Percentiles rank a stretch among this genome's conserved stretches.
Conservation (phyloP, 805 yeast species). For the Yarrowia sp. region DNA sequence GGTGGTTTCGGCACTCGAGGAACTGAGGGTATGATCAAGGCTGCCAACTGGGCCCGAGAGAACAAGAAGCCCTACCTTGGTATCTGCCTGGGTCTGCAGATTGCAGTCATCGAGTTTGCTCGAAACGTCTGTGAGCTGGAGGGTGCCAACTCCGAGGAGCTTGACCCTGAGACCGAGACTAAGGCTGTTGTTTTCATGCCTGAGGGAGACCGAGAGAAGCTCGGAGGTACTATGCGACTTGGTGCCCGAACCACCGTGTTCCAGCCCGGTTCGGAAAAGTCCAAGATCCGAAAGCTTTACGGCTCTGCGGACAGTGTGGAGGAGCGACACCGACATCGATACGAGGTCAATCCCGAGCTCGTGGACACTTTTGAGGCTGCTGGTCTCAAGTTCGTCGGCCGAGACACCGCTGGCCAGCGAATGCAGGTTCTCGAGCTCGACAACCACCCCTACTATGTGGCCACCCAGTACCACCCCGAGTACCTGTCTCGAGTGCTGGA, state of each 20-base stretch:
- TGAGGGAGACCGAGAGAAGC: conserved; percentile 88
- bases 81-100: conserved; percentile 94
- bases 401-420: conserved; percentile 84
- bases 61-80: conserved; percentile 92
- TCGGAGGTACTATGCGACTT: conserved; percentile 99
- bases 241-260: conserved; percentile 91
- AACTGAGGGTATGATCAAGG: conserved; percentile 96
- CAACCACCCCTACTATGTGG: conserved; percentile 87
- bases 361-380: conserved; percentile 66
- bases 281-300: conserved; percentile 72
- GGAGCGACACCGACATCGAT: conserved; percentile 98
- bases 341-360: conserved; percentile 89
- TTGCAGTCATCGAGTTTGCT: conserved; percentile 91
- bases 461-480: conserved; percentile 98
- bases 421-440: conserved; percentile 91
- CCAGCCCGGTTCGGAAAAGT: conserved; percentile 62
- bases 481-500: conserved; percentile 93
- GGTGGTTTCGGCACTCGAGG: conserved; percentile 99
- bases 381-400: conserved; percentile 89
- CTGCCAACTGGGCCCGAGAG: conserved; percentile 98
- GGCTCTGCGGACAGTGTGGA: conserved; percentile 64
- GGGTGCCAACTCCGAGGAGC: conserved; percentile 79
- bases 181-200: conserved; percentile 96
- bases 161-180: conserved; percentile 59
- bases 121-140: conserved; percentile 71